These are phyloP conservation scores for Fraxinus baroniana DNA, from an alignment of 305 asterid genomes.

Conservation along the genomic window DNA sequence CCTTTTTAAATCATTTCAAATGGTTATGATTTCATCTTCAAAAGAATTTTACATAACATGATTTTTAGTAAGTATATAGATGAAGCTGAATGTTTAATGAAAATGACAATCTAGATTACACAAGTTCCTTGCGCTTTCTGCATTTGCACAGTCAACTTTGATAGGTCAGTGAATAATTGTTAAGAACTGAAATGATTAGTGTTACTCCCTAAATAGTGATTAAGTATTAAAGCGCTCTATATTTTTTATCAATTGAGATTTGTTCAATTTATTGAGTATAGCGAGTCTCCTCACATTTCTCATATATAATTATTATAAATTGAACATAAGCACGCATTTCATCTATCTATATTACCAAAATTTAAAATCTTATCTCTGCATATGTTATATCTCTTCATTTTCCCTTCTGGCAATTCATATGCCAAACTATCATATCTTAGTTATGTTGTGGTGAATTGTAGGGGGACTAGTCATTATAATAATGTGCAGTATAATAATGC, in stretches of 20 bases:
- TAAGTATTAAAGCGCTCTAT: not conserved
- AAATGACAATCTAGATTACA: not conserved
- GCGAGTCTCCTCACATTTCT: not conserved
- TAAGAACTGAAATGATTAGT: not conserved
- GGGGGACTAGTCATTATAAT: not conserved
- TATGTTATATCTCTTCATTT: not conserved
- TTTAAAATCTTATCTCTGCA: not conserved
- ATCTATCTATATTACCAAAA: not conserved
- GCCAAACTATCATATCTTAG: not conserved
- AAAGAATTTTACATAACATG: not conserved
- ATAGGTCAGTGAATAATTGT: not conserved
- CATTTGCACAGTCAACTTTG: not conserved
- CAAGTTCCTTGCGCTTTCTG: not conserved
- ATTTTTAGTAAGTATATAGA: not conserved
- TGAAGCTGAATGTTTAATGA: conserved; percentile 7
- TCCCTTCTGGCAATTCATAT: not conserved
- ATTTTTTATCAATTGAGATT: not conserved
- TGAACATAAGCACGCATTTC: not conserved
- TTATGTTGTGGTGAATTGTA: not conserved
- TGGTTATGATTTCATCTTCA: not conserved
- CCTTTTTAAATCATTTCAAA: not conserved
- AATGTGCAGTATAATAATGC: conserved; percentile 12
- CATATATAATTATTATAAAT: not conserved
- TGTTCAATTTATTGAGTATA: too few relatives aligned
- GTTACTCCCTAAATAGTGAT: not conserved